Evolutionary conservation across 176 grass and related monocot genomes (phyloP), one percentile per base, ranked within the genome.

Genomic region (sorghum (Sorghum bicolor)): DNA sequence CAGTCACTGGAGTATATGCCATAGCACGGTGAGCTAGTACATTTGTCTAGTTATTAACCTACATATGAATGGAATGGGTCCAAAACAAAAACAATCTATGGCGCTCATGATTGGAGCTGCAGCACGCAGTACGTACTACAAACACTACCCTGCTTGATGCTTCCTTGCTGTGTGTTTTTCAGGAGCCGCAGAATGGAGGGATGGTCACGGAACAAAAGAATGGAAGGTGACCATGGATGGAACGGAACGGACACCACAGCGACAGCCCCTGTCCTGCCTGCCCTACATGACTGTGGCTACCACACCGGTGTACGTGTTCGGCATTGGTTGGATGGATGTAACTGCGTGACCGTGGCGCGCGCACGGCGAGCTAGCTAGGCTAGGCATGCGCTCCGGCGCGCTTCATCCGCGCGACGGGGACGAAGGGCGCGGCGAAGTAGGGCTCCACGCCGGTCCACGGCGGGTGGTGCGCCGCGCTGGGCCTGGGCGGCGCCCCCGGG

Each of bases 351-450:
- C 36, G 36, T 43, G 40, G 38, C 9, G 38, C 39, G 39, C 38
- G 38, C 10, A 10, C 43, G 4, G 44, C 44, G 43, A 4, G 60
- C 39, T 15, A 8, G 6, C 14, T 8, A 2, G 24, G 24, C 26
- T 67, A 80, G 64, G n/a, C 22, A 22, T 38, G 64, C 6, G 62
- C 78, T 14, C 5, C 40, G 0, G 78, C 64, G 64, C 79, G 79
- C 79, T 81, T 81, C 64, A 81, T 38, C 45, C 78, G 74, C 24
- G 77, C 75, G 88, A 81, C 84, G 48, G 74, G 76, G 45, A 93
- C 37, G 67, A 93, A 93, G 10, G 91, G 91, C 45, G 88, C 83
- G 9, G 85, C 83, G 67, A 88, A 93, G 80, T 57, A 87, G 24
- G 88, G 70, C 75, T 90, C 78, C 1, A 91, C 47, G 39, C 78